These are phyloP conservation scores for Canariomyces notabilis DNA, from an alignment of 2,329 filamentous ascomycete species.

Conservation along the genomic window DNA sequence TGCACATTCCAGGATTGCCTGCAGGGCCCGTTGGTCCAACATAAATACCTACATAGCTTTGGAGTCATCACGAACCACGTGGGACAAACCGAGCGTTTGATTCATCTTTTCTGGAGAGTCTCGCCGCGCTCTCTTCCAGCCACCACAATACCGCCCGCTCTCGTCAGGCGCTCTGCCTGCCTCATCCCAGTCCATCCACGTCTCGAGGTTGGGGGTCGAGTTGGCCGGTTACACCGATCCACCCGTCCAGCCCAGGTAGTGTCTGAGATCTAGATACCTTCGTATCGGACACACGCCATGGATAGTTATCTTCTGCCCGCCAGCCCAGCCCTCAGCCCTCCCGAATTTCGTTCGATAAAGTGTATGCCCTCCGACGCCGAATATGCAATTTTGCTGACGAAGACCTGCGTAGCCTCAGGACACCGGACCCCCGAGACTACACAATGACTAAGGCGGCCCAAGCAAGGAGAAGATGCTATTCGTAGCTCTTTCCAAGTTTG, in stretches of 20 bases:
- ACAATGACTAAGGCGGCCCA: slow-evolving; percentile 15
- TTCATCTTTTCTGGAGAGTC: neutral
- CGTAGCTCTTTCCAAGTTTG: neutral
- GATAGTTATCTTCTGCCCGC: slow-evolving; percentile 8
- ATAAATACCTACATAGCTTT: too few species aligned
- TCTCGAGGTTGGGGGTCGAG: neutral
- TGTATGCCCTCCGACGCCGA: slow-evolving; percentile 19
- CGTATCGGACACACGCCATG: neutral
- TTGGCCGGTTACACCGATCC: neutral
- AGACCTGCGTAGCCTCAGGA: slow-evolving; percentile 12
- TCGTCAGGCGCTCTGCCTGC: neutral
- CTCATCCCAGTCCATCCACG: neutral
- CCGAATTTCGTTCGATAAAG: slow-evolving; percentile 4
- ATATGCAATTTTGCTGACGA: slow-evolving; percentile 22
- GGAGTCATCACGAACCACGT: neutral
- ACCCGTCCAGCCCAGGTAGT: neutral
- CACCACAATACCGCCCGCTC: neutral
- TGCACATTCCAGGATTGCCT: neutral
- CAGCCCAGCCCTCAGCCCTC: slow-evolving; percentile 3
- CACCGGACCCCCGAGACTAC: slow-evolving; percentile 16
- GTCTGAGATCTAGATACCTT: neutral
- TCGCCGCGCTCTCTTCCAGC: neutral
- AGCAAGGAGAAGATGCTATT: slow-evolving; percentile 3
- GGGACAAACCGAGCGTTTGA: neutral
- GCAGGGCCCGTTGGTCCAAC: neutral